Percentiles rank a stretch among this genome's conserved stretches.
phyloP scores from a whole-genome alignment of 1,284 basidiomycete species.

The Leccinum subspadiceum region DNA sequence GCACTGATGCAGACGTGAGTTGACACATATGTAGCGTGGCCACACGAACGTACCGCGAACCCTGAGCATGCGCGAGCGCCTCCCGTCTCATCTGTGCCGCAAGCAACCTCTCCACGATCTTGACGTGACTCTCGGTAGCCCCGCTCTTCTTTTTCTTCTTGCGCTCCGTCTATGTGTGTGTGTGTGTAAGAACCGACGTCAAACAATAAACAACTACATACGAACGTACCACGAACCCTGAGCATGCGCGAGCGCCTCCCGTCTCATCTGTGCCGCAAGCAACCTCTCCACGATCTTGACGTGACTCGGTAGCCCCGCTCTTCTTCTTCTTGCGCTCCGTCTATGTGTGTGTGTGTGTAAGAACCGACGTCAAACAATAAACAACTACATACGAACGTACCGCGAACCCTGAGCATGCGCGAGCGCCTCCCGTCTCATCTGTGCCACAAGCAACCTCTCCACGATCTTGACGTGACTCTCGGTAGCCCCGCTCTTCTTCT shows the following conservation, averaged over 20 bases:
- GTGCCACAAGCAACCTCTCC: constrained; percentile 90
- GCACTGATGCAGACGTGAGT: not conserved
- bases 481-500: constrained; percentile 85
- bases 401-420: constrained; percentile 57
- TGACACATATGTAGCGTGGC: too few species aligned
- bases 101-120: too few species aligned
- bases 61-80: constrained; percentile 75
- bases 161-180: too few species aligned
- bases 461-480: constrained; percentile 82
- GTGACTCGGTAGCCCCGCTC: constrained; percentile 83
- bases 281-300: constrained; percentile 65
- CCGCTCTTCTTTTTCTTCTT: too few species aligned
- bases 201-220: too few species aligned
- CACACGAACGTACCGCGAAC: constrained; percentile 13
- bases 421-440: constrained; percentile 89
- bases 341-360: constrained; percentile 38
- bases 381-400: constrained; percentile 28
- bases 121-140: too few species aligned
- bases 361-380: not conserved
- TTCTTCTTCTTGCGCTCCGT: constrained; percentile 81
- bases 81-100: constrained; percentile 78
- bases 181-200: too few species aligned
- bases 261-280: too few species aligned
- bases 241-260: too few species aligned
- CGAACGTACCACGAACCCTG: too few species aligned